A percentile compares a stretch with the other conserved stretches of the same genome.
Evolutionary conservation across 257 asterid species (phyloP).

Genomic region (Solanum arcanum): DNA sequence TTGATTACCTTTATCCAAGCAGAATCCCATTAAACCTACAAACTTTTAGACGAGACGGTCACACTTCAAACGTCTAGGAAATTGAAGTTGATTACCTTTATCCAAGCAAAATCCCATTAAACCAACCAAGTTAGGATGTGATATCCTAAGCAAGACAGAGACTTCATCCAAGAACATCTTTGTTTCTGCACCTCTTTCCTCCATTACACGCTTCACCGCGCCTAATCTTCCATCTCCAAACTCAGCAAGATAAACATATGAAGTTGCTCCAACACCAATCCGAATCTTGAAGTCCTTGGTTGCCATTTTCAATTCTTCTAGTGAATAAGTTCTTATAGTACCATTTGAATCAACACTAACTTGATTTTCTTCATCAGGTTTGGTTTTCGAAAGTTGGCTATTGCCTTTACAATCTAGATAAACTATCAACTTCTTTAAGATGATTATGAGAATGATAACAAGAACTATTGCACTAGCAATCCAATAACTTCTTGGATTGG

Average conservation of each 20-base stretch:
- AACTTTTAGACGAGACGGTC: background rate
- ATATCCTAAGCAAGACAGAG: constrained; percentile 75
- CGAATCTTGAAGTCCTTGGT: constrained; percentile 46
- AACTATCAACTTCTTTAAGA: constrained; percentile 31
- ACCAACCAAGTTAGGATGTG: constrained; percentile 65
- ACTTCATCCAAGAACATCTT: constrained; percentile 76
- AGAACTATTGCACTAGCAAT: constrained; percentile 38
- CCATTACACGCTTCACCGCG: constrained; percentile 63
- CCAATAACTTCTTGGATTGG: constrained; percentile 34
- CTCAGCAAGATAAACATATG: constrained; percentile 66
- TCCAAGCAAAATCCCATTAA: constrained; percentile 75
- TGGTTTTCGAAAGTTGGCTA: background rate
- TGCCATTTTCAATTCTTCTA: constrained; percentile 53
- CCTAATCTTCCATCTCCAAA: constrained; percentile 53
- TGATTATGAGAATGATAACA: constrained; percentile 30
- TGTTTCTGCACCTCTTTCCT: constrained; percentile 67
- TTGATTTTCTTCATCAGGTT: background rate
- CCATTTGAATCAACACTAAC: background rate
- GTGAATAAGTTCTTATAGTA: constrained; percentile 45
- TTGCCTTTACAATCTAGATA: constrained; percentile 3
- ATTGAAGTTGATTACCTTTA: constrained; percentile 29
- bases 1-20: constrained; percentile 59
- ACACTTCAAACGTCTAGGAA: background rate
- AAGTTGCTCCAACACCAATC: constrained; percentile 64
- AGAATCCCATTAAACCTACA: constrained; percentile 62